A percentile compares a stretch with the other conserved stretches of the same genome.
Evolutionary conservation across 192 early-diverging fungal species (phyloP).

Genomic region (Linnemannia schmuckeri): DNA sequence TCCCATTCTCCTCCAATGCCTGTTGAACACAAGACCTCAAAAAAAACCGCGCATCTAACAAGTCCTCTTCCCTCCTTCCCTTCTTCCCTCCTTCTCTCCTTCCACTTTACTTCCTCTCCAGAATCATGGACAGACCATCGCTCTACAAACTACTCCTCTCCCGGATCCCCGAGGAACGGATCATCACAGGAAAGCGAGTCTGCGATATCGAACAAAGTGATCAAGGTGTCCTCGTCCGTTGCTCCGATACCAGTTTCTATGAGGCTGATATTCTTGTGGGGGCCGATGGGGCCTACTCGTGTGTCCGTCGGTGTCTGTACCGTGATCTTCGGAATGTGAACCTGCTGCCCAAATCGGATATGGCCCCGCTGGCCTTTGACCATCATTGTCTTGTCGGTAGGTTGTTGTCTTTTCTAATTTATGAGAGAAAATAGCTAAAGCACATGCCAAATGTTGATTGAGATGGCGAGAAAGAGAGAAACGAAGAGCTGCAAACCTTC

Average conservation of each 20-base stretch:
- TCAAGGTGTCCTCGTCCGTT: conserved; percentile 22
- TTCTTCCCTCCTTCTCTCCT: background rate
- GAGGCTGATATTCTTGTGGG: conserved; percentile 36
- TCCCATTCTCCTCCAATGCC: background rate
- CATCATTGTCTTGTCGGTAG: conserved; percentile 51
- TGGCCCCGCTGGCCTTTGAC: conserved; percentile 41
- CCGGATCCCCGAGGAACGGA: conserved; percentile 22
- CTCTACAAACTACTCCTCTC: conserved; percentile 38
- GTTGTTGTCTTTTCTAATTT: background rate
- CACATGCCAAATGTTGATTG: background rate
- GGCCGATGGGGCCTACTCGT: conserved; percentile 46
- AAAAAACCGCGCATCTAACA: conserved; percentile 10
- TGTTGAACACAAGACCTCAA: background rate
- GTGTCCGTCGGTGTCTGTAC: conserved; percentile 33
- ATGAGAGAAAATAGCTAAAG: background rate
- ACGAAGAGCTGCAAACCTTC: background rate
- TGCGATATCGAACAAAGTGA: conserved; percentile 30
- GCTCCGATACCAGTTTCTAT: conserved; percentile 18
- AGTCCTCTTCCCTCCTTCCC: background rate
- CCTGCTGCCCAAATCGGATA: conserved; percentile 36
- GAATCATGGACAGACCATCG: conserved; percentile 50
- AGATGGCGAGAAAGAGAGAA: background rate
- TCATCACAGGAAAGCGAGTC: conserved; percentile 31
- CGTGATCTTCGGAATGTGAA: conserved; percentile 19
- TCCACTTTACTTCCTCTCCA: background rate